Base-by-base conservation (phyloP, 345 rosid species). In the Cochlearia excelsa region DNA sequence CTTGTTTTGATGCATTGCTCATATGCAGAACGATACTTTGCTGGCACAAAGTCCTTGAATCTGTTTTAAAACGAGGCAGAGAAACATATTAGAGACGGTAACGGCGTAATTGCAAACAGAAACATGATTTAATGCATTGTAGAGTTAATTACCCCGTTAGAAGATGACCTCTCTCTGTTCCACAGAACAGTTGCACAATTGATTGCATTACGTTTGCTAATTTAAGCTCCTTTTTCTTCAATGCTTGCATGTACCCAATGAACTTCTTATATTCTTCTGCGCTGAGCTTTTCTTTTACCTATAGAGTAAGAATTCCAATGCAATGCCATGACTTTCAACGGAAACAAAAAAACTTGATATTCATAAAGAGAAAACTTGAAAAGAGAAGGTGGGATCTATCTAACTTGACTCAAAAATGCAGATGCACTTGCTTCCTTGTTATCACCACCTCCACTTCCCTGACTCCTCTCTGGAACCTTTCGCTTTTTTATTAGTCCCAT, bases 41-140 rank as follows among this genome's bases (percentile, higher is more conserved):
- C 65, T 8, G 98, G 98, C 61, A 92, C 82, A 59, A 65, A 86
- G 70, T 86, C 97, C 75, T 77, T 88, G 83, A 92, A 88, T 67
- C 97, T 84, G 88, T 71, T 54, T 10, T 0, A 41, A 48, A 56
- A 7, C 8, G 9, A 26, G 27, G 47, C 41, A 55, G 11, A 48
- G 10, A 55, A 29, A 16, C 16, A 54, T 63, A 10, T 65, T 10
- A 54, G 46, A 45, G 44, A 3, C 39, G 23, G 49, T 35, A 2
- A 48, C 8, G 1, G 59, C 7, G 1, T 6, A 46, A 23, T 39
- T 50, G 9, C 35, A 53, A 48, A 9, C 38, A 37, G 11, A 47
- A 37, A 47, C 10, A 6, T 7, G 40, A 26, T 7, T 11, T 46
- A 10, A 51, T 10, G 35, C 29, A 26, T 48, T 35, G 2, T 29